Evolutionary conservation across 495 filamentous ascomycete species (phyloP).

Genomic region (Hyaloscypha bicolor): DNA sequence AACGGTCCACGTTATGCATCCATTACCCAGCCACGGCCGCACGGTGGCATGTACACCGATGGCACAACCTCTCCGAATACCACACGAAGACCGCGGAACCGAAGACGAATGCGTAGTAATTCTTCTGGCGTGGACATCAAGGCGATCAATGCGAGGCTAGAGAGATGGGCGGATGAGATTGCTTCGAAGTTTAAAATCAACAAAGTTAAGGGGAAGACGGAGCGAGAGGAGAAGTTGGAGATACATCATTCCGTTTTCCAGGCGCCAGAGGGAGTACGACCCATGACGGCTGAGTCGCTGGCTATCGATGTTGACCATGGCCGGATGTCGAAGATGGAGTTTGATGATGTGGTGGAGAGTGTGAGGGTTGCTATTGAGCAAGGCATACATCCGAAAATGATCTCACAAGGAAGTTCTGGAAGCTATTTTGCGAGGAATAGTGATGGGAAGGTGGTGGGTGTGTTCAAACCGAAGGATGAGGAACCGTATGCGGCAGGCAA

Average conservation of each 20-base stretch:
- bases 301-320: constrained; percentile 48
- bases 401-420: constrained; percentile 93
- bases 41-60: constrained; percentile 61
- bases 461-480: constrained; percentile 99
- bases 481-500: constrained; percentile 93
- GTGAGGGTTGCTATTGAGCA: constrained; percentile 87
- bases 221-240: constrained; percentile 85
- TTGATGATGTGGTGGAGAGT: constrained; percentile 88
- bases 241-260: constrained; percentile 98
- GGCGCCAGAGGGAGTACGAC: constrained; percentile 79
- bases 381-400: constrained; percentile 91
- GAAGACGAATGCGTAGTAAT: constrained; percentile 66
- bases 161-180: constrained; percentile 98
- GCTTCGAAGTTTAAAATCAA: constrained; percentile 94
- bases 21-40: constrained; percentile 60
- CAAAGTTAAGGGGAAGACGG: constrained; percentile 69
- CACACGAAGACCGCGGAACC: constrained; percentile 44
- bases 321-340: constrained; percentile 74
- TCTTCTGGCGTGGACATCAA: constrained; percentile 95
- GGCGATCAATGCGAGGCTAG: constrained; percentile 94
- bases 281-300: constrained; percentile 74
- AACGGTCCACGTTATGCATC: constrained; percentile 72
- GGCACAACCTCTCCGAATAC: constrained; percentile 27
- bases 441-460: constrained; percentile 91
- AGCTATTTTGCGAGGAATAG: constrained; percentile 95